Evolutionary conservation across 305 asterid species (phyloP), one percentile per base, ranked within the genome.

Genomic region (Solanum hybrid): DNA sequence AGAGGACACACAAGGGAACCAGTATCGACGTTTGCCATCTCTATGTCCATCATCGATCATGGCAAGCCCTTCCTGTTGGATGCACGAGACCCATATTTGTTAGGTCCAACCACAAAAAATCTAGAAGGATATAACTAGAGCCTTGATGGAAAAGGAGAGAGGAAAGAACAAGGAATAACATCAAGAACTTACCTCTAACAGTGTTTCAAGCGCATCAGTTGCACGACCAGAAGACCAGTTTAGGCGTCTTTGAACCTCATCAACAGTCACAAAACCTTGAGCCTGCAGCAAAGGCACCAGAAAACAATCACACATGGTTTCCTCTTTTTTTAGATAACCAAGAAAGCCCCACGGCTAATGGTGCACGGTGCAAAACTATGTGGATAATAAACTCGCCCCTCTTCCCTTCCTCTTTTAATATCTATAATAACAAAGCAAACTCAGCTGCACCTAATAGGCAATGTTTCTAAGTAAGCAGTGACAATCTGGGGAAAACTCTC

Each of bases 161-260:
- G 3, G 79, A 86, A 42, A 76, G 38, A 72, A 51, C 46, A 89
- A 71, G 42, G 86, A 89, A 35, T 10, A 31, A 51, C 87, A 73
- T 35, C 88, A 36, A 27, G 20, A 42, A 92, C 95, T 92, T 94
- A 97, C 99, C 84, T 97, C 99, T 92, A 96, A 89, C 88, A 96
- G 92, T 76, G 98, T 95, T 75, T 97, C 99, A 60, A 97, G 98
- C 79, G 99, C 98, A 92, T 97, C 99, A 66, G 95, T 96, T 80
- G 99, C 98, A 24, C 98, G 98, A 36, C 99, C 98, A 79, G 96
- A 91, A 37, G 98, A 93, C 99, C 99, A 95, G 71, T 96, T 94
- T 84, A 96, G 95, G 84, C 98, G 97, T 90, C 94, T 92, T 93
- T 95, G 94, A 84, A 96, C 98, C 91, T 97, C 99, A 60, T 96